Evolutionary conservation across 2,329 filamentous ascomycete genomes (phyloP).

Genomic region (Graphilbum sp.): DNA sequence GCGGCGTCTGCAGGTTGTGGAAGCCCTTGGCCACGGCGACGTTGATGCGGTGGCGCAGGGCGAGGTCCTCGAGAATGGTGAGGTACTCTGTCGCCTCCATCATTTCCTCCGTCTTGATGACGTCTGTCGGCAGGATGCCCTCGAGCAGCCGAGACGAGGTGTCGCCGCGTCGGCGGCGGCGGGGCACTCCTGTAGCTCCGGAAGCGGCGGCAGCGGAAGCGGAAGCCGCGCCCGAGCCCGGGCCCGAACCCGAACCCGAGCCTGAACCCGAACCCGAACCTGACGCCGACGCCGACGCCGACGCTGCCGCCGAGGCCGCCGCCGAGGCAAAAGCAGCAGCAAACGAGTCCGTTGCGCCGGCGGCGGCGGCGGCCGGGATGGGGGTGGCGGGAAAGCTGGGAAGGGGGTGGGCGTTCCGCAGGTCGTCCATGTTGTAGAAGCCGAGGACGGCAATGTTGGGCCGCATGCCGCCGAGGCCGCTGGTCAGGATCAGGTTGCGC

Average conservation of each 20-base stretch:
- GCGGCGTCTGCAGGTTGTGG: conserved; percentile 56
- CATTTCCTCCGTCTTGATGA: conserved; percentile 49
- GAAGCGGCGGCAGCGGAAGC: not conserved
- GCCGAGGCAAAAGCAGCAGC: not conserved
- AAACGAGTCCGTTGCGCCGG: conserved; percentile 13
- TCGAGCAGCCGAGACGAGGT: conserved; percentile 39
- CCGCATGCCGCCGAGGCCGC: conserved; percentile 73
- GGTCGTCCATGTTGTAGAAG: conserved; percentile 66
- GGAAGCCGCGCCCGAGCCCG: not conserved
- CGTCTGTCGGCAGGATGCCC: conserved; percentile 49
- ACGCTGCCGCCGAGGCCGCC: conserved; percentile 7
- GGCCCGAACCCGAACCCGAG: not conserved
- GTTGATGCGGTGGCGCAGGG: conserved; percentile 64
- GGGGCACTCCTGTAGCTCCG: not conserved
- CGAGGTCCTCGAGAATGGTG: conserved; percentile 67
- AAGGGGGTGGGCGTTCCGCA: conserved; percentile 41
- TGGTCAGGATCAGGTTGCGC: conserved; percentile 64
- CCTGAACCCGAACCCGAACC: not conserved
- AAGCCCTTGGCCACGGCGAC: conserved; percentile 76
- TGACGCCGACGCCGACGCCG: not conserved
- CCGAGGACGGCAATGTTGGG: conserved; percentile 75
- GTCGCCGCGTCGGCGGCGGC: conserved; percentile 29
- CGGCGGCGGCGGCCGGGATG: conserved; percentile 11
- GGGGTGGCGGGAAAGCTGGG: conserved; percentile 23
- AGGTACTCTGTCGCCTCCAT: conserved; percentile 61